Conservation (phyloP, 805 yeast species). For the Vanderwaltozyma polyspora region DNA sequence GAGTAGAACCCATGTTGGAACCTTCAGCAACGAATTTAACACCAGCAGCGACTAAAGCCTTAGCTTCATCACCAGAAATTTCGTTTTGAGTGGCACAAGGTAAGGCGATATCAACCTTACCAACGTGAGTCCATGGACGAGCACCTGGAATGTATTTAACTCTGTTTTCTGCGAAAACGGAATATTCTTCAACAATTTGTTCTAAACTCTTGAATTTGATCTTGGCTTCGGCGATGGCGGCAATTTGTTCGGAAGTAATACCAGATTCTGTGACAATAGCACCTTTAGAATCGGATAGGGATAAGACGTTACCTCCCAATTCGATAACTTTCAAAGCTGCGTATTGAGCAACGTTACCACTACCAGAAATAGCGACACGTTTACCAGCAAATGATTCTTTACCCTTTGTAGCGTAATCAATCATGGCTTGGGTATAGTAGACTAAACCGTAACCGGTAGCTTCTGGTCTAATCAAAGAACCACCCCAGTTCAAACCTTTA, state of each 20-base stretch:
- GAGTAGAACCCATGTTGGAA: conserved; percentile 98
- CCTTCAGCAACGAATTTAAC: conserved; percentile 94
- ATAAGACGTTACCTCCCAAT: conserved; percentile 90
- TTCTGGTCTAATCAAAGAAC: conserved; percentile 97
- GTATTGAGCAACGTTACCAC: conserved; percentile 98
- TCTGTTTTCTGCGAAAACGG: conserved; percentile 45
- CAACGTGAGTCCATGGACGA: conserved; percentile 93
- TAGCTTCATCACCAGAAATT: conserved; percentile 93
- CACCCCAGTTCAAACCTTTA: conserved; percentile 98
- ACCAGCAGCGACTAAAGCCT: conserved; percentile 86
- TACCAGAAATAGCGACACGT: conserved; percentile 92
- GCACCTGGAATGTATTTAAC: conserved; percentile 84
- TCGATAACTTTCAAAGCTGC: conserved; percentile 97
- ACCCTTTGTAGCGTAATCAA: conserved; percentile 82
- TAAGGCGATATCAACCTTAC: conserved; percentile 86
- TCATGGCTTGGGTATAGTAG: conserved; percentile 96
- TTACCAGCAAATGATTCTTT: conserved; percentile 85
- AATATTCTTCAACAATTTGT: conserved; percentile 47
- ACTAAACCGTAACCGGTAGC: conserved; percentile 98
- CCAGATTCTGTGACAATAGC: conserved; percentile 68
- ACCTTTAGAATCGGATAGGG: conserved; percentile 94
- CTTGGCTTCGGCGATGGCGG: conserved; percentile 66
- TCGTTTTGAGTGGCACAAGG: conserved; percentile 99
- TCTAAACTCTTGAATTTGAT: conserved; percentile 65
- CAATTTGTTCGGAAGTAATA: conserved; percentile 72